A percentile compares a stretch with the other conserved stretches of the same genome.
Conservation (phyloP, 208 protist species). For the Crithidia fasciculata region DNA sequence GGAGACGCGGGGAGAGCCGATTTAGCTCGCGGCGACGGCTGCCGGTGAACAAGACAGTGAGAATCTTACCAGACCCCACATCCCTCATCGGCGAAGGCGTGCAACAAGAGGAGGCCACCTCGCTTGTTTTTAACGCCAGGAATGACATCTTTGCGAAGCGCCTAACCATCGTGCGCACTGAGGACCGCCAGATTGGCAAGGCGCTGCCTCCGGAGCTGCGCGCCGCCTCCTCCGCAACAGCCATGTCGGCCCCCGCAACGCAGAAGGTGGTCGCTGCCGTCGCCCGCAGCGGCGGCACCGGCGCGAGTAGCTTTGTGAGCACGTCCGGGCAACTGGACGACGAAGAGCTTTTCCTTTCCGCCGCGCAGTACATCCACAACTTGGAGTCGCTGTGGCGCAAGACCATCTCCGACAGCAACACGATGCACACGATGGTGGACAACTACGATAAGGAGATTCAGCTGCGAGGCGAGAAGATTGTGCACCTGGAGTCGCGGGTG, state of each 20-base stretch:
- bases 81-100: conserved; percentile 2
- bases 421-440: conserved; percentile 33
- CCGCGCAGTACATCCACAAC: conserved; percentile 61
- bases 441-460: conserved; percentile 48
- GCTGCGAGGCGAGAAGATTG: conserved; percentile 44
- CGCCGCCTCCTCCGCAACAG: neutral
- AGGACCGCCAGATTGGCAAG: conserved; percentile 29
- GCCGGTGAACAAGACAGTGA: neutral
- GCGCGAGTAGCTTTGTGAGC: neutral
- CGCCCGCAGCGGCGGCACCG: neutral
- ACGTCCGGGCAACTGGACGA: conserved; percentile 28
- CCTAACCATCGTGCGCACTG: conserved; percentile 55
- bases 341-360: conserved; percentile 62
- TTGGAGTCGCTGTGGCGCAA: conserved; percentile 68
- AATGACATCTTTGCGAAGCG: conserved; percentile 38
- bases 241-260: neutral
- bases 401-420: conserved; percentile 53
- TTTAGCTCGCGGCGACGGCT: neutral
- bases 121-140: conserved; percentile 32
- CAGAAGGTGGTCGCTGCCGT: conserved; percentile 6
- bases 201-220: conserved; percentile 38
- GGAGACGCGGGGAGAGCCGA: neutral
- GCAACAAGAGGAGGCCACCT: conserved; percentile 18
- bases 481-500: conserved; percentile 47
- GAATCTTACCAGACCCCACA: neutral